Percentiles rank a stretch among this genome's conserved stretches.
Evolutionary conservation across 805 yeast species (phyloP).

Genomic region (Lipomyces mesembrius): DNA sequence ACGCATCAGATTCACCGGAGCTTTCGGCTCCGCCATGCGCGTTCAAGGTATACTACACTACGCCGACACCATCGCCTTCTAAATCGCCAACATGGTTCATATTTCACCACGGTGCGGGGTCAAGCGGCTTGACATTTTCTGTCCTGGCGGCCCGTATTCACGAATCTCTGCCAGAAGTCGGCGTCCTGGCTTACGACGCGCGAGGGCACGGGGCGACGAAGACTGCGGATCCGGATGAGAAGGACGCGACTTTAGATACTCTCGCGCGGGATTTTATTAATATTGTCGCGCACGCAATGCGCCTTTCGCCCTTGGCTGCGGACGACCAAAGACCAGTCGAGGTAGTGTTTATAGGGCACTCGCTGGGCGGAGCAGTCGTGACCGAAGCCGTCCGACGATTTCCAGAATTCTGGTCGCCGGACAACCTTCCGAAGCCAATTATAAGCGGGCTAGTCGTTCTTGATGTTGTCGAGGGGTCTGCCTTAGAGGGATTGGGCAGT

Average conservation of each 20-base stretch:
- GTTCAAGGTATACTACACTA: constrained; percentile 21
- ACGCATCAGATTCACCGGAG: neutral
- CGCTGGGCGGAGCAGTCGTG: constrained; percentile 88
- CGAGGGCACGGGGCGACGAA: constrained; percentile 79
- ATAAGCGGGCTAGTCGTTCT: constrained; percentile 75
- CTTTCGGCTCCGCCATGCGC: constrained; percentile 7
- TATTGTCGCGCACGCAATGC: constrained; percentile 52
- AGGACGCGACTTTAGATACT: constrained; percentile 53
- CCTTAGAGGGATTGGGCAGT: constrained; percentile 65
- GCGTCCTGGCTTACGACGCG: constrained; percentile 73
- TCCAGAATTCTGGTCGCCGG: constrained; percentile 16
- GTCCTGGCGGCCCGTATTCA: constrained; percentile 25
- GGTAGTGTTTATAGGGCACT: constrained; percentile 79
- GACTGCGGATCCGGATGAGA: constrained; percentile 38
- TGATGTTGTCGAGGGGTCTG: constrained; percentile 95
- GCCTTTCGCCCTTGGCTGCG: constrained; percentile 2
- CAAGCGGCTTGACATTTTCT: constrained; percentile 80
- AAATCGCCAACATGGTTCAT: constrained; percentile 61
- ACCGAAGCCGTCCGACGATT: constrained; percentile 54
- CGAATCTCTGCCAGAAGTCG: constrained; percentile 51
- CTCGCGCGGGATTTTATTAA: constrained; percentile 63
- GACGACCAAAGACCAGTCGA: constrained; percentile 37
- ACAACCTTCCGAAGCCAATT: constrained; percentile 16
- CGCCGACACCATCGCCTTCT: constrained; percentile 9
- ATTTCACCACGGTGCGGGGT: constrained; percentile 95